Conservation (phyloP, 148 eudicot genomes). For the Pouteria glomerata region DNA sequence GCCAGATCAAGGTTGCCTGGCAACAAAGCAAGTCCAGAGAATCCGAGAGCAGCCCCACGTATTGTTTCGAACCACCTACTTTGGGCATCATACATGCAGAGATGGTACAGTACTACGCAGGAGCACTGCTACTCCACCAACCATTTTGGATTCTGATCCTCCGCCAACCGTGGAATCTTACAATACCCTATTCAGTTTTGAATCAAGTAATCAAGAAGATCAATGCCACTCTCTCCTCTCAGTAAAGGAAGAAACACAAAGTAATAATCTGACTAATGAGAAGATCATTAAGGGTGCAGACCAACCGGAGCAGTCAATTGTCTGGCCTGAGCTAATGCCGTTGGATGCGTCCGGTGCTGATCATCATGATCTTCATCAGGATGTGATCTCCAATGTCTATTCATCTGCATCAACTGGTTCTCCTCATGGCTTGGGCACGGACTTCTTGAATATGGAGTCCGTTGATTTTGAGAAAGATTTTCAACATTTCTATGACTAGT, state of each 20-base stretch:
- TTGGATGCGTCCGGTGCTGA: not conserved
- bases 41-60: constrained; percentile 16
- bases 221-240: not conserved
- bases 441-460: not conserved
- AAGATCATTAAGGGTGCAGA: no score
- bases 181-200: constrained; percentile 5
- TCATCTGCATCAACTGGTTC: constrained; percentile 9
- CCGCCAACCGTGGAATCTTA: no score
- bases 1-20: constrained; percentile 31
- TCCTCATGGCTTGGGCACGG: constrained; percentile 6
- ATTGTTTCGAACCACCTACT: constrained; percentile 38
- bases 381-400: no score
- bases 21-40: constrained; percentile 40
- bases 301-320: not conserved
- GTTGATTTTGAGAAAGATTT: constrained; percentile 9
- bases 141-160: not conserved
- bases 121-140: not conserved
- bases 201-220: not conserved
- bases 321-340: constrained; percentile 17
- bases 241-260: not conserved
- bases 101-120: not conserved
- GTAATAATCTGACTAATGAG: no score
- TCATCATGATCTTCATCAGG: constrained; percentile 7
- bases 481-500: no score
- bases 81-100: constrained; percentile 36